phyloP scores from a whole-genome alignment of 768 basidiomycete genomes.

The Suillus subalutaceus region DNA sequence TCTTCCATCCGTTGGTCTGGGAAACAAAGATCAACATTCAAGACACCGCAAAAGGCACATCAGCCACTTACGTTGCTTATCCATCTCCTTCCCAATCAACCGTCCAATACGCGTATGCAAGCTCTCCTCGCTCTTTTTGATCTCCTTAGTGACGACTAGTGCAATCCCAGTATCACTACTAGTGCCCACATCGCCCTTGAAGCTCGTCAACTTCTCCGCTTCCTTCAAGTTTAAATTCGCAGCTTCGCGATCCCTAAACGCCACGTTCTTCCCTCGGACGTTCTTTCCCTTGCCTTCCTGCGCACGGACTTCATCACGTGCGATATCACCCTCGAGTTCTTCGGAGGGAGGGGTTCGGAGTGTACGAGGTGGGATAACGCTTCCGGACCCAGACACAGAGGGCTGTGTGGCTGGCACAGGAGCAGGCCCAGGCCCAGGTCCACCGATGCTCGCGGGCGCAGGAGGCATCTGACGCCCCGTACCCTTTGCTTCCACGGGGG shows the following conservation, averaged over 20 bases:
- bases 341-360: conserved; percentile 74
- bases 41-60: conserved; percentile 12
- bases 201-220: conserved; percentile 22
- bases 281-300: conserved; percentile 55
- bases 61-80: conserved; percentile 75
- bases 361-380: conserved; percentile 42
- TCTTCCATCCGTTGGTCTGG: conserved; percentile 86
- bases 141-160: conserved; percentile 70
- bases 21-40: background rate
- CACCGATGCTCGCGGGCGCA: conserved; percentile 28
- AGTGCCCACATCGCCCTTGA: conserved; percentile 28
- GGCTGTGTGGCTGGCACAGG: conserved; percentile 15
- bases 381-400: conserved; percentile 11
- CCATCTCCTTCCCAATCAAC: conserved; percentile 83
- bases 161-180: conserved; percentile 59
- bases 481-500: conserved; percentile 26
- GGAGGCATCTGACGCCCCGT: conserved; percentile 29
- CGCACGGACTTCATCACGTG: conserved; percentile 58
- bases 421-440: conserved; percentile 28
- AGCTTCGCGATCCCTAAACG: conserved; percentile 55
- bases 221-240: conserved; percentile 18
- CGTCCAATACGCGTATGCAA: conserved; percentile 77
- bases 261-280: conserved; percentile 57
- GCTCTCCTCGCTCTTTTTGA: conserved; percentile 81
- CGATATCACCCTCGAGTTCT: conserved; percentile 68